Evolutionary conservation across 345 rosid genomes (phyloP), one percentile per base, ranked within the genome.

Genomic region (Arabidopsis thaliana): DNA sequence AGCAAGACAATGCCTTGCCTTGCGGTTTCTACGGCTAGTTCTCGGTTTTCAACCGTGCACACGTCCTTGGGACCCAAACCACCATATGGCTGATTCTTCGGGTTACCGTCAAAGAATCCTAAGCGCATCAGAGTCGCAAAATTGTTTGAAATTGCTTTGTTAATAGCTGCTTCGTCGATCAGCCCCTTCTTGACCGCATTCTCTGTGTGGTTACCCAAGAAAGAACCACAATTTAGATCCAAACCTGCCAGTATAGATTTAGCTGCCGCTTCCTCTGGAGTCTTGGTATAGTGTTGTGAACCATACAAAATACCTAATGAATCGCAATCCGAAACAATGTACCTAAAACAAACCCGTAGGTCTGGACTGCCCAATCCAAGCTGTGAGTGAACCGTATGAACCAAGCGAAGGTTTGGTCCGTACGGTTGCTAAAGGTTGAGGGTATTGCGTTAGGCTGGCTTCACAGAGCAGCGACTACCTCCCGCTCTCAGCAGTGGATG

Each of bases 211-310:
- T 85, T 30, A 50, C 86, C 80, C 1, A 80, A 75, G 81, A 84
- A 88, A 30, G 81, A 40, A 51, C 84, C 87, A 42, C 93, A 90
- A 37, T 90, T 65, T 36, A 90, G 83, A 73, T 90, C 96, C 72
- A 90, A 48, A 22, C 96, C 93, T 73, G 96, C 87, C 70, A 67
- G 58, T 55, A 90, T 72, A 12, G 96, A 52, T 56, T 51, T 51
- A 2, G 93, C 91, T 8, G 86, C 89, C 13, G 96, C 88, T 72
- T 86, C 96, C 79, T 78, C 91, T 1, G 89, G 93, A 59, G 96
- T 88, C 75, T 85, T 86, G 59, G 88, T 82, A 41, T 86, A 87
- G 22, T 85, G 87, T 60, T 89, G 92, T 38, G 4, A 13, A 6
- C 2, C 64, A 70, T 74, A 85, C 25, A 82, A 82, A 14, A 88